Evolutionary conservation across 2,329 filamentous ascomycete genomes (phyloP), one percentile per base, ranked within the genome.

Genomic region (Xylariales sp.): DNA sequence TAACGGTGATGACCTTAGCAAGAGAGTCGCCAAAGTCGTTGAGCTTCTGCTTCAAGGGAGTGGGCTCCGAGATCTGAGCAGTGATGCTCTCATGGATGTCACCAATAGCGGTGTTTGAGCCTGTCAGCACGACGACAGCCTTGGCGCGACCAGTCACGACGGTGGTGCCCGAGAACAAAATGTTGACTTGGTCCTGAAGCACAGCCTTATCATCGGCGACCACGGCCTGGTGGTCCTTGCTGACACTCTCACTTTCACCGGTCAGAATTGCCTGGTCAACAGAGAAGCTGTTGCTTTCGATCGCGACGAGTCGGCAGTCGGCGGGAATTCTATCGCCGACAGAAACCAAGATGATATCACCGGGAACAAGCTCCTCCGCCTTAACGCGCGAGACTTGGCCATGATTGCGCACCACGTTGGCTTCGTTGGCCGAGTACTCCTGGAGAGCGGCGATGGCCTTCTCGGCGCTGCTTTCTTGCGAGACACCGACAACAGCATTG

Each of bases 81-180:
- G 89, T 90, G 59, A 98, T 98, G 70, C 90, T 97, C 67, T 97
- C 93, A 60, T 98, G 93, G 48, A 98, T 98, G 61, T 96, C 93
- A 53, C 93, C 93, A 65, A 98, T 98, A 25, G 93, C 93, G 18
- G 93, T 98, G 55, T 81, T 86, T 33, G 82, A 76, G 49, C 93
- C 93, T 14, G 93, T 98, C 57, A 95, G 66, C 45, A 89, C 90
- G 18, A 98, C 93, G 37, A 97, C 69, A 29, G 93, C 93, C 52
- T 80, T 90, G 35, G 93, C 94, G 61, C 91, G 88, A 45, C 93
- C 93, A 47, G 86, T 95, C 15, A 96, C 91, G 14, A 98, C 89
- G 4, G 93, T 97, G 5, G 94, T 98, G 54, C 94, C 94, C 2
- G 94, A 98, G 67, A 98, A 98, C 43, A 98, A 76, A 78, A 95